Evolutionary conservation across 129 eudicot species (phyloP), one percentile per base, ranked within the genome.

Genomic region (Pittosporum tobira): DNA sequence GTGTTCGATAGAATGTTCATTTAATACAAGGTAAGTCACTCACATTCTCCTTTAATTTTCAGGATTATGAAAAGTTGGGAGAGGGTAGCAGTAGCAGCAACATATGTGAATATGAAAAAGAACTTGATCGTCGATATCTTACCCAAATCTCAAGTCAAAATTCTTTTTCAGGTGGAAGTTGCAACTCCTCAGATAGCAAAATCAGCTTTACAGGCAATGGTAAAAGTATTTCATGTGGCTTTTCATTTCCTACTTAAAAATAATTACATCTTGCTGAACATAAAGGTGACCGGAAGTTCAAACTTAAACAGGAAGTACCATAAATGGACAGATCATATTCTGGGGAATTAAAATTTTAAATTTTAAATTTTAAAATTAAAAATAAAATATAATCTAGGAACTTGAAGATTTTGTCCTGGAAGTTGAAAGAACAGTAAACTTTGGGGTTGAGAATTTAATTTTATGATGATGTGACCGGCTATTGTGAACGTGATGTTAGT

Each of bases 111-210:
- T 63, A 62, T 62, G 77, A 28, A 26, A 58, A 65, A 46, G 69
- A 76, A 45, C 56, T 54, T 57, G 37, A 68, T 55, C 61, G 53
- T 28, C 77, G 20, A 56, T 47, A 72, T 34, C 61, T 71, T 22
- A 40, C 74, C 50, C 65, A 81, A 54, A 48, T 73, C 38, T 71
- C 82, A 30, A 78, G 79, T 76, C 69, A 77, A 61, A 75, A 79
- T 26, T 76, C 94, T 63, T 61, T 56, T 51, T 78, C 94, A 45
- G 88, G 73, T 37, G 83, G 70, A 43, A 84, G 90, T 74, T 82
- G 74, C 72, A 73, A 77, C 68, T 79, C 95, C 20, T 75, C 79
- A 22, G 83, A 79, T 72, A 77, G 78, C 76, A 74, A 75, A 64
- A 70, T 71, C 57, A 77, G 85, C 70, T 59, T 65, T 57, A 71